Percentiles rank a stretch among this genome's conserved stretches.
Evolutionary conservation across 768 basidiomycete species (phyloP).

Genomic region (Collybiopsis confluens): DNA sequence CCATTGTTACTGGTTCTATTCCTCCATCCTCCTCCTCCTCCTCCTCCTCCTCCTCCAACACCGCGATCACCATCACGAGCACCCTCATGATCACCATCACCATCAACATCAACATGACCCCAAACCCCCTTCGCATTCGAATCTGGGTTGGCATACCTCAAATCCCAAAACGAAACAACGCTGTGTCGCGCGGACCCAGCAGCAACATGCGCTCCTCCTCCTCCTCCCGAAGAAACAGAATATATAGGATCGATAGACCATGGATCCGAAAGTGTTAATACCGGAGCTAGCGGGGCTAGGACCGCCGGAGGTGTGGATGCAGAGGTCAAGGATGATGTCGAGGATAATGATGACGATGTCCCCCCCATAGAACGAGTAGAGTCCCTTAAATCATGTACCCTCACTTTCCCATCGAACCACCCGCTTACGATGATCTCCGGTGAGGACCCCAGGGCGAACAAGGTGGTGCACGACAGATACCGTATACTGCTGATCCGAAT

Average conservation of each 20-base stretch:
- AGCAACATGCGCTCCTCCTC: constrained; percentile 58
- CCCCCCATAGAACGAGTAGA: constrained; percentile 20
- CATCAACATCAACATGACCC: background rate
- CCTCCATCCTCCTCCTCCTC: too few relatives aligned
- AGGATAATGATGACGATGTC: too few relatives aligned
- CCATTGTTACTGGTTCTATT: too few relatives aligned
- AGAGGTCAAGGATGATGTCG: constrained; percentile 11
- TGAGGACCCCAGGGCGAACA: constrained; percentile 68
- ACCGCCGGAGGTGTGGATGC: constrained; percentile 19
- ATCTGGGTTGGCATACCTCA: constrained; percentile 46
- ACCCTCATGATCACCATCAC: too few relatives aligned
- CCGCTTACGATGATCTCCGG: constrained; percentile 72
- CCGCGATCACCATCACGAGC: too few relatives aligned
- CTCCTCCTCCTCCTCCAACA: too few relatives aligned
- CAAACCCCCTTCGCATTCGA: constrained; percentile 1
- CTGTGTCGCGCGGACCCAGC: constrained; percentile 77
- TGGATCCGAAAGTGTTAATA: constrained; percentile 60
- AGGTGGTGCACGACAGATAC: constrained; percentile 55
- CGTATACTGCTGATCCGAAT: constrained; percentile 62
- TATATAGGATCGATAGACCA: constrained; percentile 75
- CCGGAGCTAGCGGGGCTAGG: constrained; percentile 49
- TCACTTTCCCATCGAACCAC: constrained; percentile 77
- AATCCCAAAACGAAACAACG: constrained; percentile 80
- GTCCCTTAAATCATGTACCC: constrained; percentile 55
- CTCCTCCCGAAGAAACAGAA: constrained; percentile 71